A percentile compares a stretch with the other conserved stretches of the same genome.
phyloP scores from a whole-genome alignment of 106 monocot genomes.

The Dactylorhiza incarnata region DNA sequence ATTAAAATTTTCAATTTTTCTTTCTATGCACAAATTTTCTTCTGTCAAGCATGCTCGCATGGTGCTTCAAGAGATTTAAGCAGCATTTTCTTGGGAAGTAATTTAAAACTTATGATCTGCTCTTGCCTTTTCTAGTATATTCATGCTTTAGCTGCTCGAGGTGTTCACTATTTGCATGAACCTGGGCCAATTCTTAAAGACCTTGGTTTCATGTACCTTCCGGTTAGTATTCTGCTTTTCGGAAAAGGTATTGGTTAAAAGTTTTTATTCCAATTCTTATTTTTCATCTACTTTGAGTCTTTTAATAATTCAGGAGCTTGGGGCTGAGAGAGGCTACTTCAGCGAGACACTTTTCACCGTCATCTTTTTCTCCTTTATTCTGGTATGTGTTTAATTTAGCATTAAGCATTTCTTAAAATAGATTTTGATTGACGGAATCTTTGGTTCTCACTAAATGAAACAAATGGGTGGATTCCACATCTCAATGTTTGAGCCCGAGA shows the following conservation, averaged over 20 bases:
- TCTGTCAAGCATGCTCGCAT: neutral
- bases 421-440: neutral
- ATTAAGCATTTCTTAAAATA: neutral
- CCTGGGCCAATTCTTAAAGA: constrained; percentile 65
- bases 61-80: neutral
- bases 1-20: neutral
- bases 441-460: neutral
- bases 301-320: constrained; percentile 51
- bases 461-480: neutral
- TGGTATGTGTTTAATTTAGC: constrained; percentile 35
- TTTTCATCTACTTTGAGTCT: neutral
- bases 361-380: constrained; percentile 60
- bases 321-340: constrained; percentile 65
- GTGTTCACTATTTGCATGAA: constrained; percentile 61
- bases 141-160: constrained; percentile 60
- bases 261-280: neutral
- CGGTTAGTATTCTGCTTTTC: constrained; percentile 23
- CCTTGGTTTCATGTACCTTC: constrained; percentile 50
- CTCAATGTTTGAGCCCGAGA: neutral
- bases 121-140: constrained; percentile 38
- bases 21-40: neutral
- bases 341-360: constrained; percentile 71
- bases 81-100: neutral
- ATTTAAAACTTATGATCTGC: constrained; percentile 4
- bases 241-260: neutral